These are phyloP conservation scores for Backusella mclennaniae DNA, from an alignment of 192 early-diverging fungal genomes.

Conservation along the genomic window DNA sequence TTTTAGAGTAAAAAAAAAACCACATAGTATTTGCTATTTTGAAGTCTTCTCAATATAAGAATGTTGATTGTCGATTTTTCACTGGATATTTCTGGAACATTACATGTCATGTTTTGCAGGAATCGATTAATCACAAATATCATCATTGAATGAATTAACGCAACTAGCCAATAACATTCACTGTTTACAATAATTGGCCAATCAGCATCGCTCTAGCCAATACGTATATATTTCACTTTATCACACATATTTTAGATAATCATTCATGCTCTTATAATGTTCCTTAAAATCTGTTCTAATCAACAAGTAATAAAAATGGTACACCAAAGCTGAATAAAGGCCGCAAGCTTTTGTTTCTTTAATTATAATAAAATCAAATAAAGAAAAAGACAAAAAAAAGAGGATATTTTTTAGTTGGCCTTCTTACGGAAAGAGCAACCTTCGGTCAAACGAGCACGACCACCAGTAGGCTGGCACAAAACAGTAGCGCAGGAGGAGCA, in stretches of 20 bases:
- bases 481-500: constrained; percentile 96
- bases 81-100: background rate
- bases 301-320: background rate
- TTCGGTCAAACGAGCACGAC: constrained; percentile 95
- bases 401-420: constrained; percentile 24
- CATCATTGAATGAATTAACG: background rate
- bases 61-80: background rate
- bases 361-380: background rate
- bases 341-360: constrained; percentile 8
- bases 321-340: background rate
- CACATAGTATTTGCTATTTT: background rate
- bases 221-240: background rate
- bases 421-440: constrained; percentile 54
- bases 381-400: constrained; percentile 6
- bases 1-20: background rate
- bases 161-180: background rate
- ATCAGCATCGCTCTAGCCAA: background rate
- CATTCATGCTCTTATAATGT: background rate
- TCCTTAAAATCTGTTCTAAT: background rate
- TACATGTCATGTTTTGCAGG: background rate
- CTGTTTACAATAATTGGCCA: background rate
- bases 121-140: background rate
- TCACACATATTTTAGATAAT: background rate
- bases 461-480: constrained; percentile 99
- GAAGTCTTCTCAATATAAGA: background rate